Base-by-base conservation (phyloP, 805 yeast species). In the Vanderwaltozyma yarrowii region DNA sequence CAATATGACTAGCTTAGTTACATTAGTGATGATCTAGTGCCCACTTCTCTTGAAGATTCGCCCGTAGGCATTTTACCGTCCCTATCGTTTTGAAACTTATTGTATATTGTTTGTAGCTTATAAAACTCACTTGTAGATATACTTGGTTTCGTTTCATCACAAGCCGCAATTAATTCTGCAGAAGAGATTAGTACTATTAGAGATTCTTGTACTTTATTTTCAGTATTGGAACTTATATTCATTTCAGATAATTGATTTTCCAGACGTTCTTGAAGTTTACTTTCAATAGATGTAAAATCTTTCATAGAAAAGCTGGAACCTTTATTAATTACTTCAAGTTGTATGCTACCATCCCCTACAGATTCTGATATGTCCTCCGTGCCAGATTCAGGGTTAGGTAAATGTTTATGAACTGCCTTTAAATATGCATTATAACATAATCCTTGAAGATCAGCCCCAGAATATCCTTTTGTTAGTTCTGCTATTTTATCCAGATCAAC, bases 371-470 rank as follows among this genome's bases (percentile, higher is more conserved):
- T 9, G 4, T n/a, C 16, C 3, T 20, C 18, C 8, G 18, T 25
- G 1, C 3, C 4, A 15, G 39, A 40, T 5, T 33, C 23, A 9
- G 14, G 3, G 5, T 38, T 62, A 53, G 11, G 74, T 46, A 87
- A 70, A 45, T 72, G 77, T 26, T 74, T 71, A 53, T 83, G 92
- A 5, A 82, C 87, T 12, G 95, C 94, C 47, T 78, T 80, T 54
- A 89, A 67, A 57, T 88, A 86, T 0, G 96, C 95, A 60, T 86
- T 92, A 59, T 87, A 89, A 30, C 87, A 79, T 35, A 89, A 60
- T 0, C 96, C 96, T 60, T 88, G 97, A 55, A 89, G 64, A 61
- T 89, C 98, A 0, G 98, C 98, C 13, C 96, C 96, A 12, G 96
- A 82, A 49, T 73, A 88, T 0, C 96, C 95, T 0, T 70, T 75